Base-by-base conservation (phyloP, 2,329 filamentous ascomycete genomes). In the Claviceps capensis region DNA sequence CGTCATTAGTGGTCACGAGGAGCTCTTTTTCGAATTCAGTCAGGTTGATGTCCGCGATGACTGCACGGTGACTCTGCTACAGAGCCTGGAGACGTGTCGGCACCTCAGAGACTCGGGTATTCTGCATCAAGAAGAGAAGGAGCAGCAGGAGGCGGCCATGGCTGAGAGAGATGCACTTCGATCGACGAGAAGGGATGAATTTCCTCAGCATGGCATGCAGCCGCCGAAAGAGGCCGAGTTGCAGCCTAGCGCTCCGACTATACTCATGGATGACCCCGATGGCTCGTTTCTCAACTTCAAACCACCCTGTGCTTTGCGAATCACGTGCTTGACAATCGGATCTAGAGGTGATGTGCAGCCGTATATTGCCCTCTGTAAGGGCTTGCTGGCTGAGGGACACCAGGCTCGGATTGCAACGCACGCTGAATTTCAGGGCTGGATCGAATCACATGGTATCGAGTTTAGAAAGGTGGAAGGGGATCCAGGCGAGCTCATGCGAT, bases 291-390 rank as follows among this genome's bases (percentile, higher is more conserved):
- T 95, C 56, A 88, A 93, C 58, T 95, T 96, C 70, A 95, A 95
- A 67, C 91, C 93, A 0, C 70, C 81, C 2, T 76, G 87, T 59
- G 74, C 90, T 2, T 72, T 98, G 64, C 83, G 76, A 19, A 86
- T 98, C 54, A 95, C 91, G 1, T 98, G 93, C 64, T 72, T 98
- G 40, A 98, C 93, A 0, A 98, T 98, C 56, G 93, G 93, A 16
- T 96, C 91, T 13, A 79, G 93, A 54, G 93, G 93, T 23, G 93
- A 98, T 64, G 91, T 98, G 4, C 93, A 98, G 65, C 93, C 93
- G 1, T 98, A 97, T 65, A 97, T 98, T 64, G 89, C 93, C 0
- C 74, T 98, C 1, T 96, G 93, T 71, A 96, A 95, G 63, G 88
- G 87, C 0, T 72, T 98, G 1, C 67, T 94, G 43, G 86, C 84